These are phyloP conservation scores for Venturia effusa DNA, from an alignment of 2,329 filamentous ascomycete species.

Conservation along the genomic window DNA sequence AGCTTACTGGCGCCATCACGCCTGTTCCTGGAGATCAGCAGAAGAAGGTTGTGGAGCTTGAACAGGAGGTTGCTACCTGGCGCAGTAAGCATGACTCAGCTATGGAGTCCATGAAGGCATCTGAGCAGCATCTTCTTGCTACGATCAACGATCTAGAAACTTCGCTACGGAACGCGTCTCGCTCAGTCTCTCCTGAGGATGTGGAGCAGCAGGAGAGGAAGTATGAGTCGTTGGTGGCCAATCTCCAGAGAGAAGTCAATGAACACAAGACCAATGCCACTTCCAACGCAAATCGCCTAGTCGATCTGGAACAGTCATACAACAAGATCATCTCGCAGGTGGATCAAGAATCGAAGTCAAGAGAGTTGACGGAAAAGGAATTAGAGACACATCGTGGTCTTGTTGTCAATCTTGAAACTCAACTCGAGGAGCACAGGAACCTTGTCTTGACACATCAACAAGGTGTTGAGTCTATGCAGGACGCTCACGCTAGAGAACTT, in stretches of 20 bases:
- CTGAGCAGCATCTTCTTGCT: conserved; percentile 60
- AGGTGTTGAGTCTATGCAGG: conserved; percentile 41
- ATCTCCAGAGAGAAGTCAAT: conserved; percentile 64
- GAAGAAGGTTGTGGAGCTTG: conserved; percentile 52
- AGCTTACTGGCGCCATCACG: conserved; percentile 15
- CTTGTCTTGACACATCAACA: conserved; percentile 43
- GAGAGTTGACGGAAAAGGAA: conserved; percentile 44
- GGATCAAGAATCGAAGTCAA: conserved; percentile 51
- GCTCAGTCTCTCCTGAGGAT: conserved; percentile 20
- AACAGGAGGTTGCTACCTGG: conserved; percentile 64
- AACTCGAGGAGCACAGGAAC: conserved; percentile 46
- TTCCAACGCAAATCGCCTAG: conserved; percentile 56
- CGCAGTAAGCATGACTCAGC: conserved; percentile 63
- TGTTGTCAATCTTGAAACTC: conserved; percentile 44
- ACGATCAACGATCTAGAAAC: conserved; percentile 66
- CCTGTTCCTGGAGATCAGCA: conserved; percentile 24
- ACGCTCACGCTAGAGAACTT: conserved; percentile 46
- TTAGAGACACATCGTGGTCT: conserved; percentile 40
- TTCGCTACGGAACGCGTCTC: conserved; percentile 27
- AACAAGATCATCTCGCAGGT: conserved; percentile 55
- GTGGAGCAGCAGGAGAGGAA: conserved; percentile 21
- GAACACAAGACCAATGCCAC: conserved; percentile 68
- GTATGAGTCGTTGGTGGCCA: conserved; percentile 29
- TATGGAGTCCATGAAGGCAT: conserved; percentile 58
- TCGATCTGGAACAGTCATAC: conserved; percentile 64